phyloP scores from a whole-genome alignment of 2,329 filamentous ascomycete genomes.

The Fusarium longipes region DNA sequence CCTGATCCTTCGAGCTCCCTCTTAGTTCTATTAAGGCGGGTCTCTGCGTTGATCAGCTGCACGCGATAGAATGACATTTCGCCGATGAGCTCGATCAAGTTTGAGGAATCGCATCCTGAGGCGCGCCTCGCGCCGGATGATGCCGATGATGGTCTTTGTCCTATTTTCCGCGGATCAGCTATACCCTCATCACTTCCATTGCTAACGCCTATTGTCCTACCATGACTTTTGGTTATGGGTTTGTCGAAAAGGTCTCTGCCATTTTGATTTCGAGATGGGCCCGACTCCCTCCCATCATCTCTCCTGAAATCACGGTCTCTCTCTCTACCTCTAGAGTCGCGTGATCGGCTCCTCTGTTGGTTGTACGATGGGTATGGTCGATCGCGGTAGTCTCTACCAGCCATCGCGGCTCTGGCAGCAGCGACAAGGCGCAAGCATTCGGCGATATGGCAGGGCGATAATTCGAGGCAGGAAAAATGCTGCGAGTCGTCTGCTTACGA shows the following conservation, averaged over 20 bases:
- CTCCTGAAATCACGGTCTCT: slow-evolving; percentile 12
- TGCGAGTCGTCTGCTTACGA: not conserved
- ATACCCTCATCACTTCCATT: not conserved
- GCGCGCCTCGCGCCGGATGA: not conserved
- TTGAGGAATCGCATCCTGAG: slow-evolving; percentile 7
- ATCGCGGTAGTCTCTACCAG: slow-evolving; percentile 32
- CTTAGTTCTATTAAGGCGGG: slow-evolving; percentile 27
- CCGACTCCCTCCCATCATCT: slow-evolving; percentile 8
- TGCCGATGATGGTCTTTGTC: not conserved
- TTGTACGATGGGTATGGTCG: too few species aligned
- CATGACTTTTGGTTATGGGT: slow-evolving; percentile 17
- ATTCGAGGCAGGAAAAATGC: slow-evolving; percentile 3
- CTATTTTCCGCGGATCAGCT: slow-evolving; percentile 12
- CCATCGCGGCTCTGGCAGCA: slow-evolving; percentile 38
- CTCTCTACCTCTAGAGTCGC: not conserved
- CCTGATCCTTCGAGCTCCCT: slow-evolving; percentile 25
- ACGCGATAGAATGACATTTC: slow-evolving; percentile 39
- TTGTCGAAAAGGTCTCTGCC: slow-evolving; percentile 6
- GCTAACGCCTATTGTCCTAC: slow-evolving; percentile 12
- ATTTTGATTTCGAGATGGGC: not conserved
- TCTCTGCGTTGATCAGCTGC: slow-evolving; percentile 32
- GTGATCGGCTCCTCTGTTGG: too few species aligned
- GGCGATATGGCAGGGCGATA: not conserved
- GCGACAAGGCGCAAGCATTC: slow-evolving; percentile 27
- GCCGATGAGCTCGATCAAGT: slow-evolving; percentile 37